phyloP scores from a whole-genome alignment of 805 yeast species.

The Metschnikowia gelsemii region DNA sequence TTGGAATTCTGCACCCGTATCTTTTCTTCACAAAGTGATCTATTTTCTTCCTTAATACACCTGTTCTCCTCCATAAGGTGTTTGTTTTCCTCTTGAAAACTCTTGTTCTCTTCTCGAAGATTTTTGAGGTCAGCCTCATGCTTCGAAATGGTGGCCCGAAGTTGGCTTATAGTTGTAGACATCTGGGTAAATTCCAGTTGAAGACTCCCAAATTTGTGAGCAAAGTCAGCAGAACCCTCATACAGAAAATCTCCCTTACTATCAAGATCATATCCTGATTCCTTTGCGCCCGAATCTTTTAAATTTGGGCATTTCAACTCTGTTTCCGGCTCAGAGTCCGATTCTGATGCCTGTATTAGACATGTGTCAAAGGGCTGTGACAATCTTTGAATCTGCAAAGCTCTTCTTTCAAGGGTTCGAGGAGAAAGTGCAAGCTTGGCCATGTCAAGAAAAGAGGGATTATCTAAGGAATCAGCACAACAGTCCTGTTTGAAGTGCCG shows the following conservation, averaged over 20 bases:
- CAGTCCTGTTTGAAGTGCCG: no score
- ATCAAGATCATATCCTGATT: no score
- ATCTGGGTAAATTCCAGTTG: constrained; percentile 3
- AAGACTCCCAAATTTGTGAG: background rate
- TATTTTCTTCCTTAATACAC: no score
- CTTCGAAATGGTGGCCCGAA: background rate
- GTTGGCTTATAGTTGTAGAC: constrained; percentile 5
- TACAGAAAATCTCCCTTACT: background rate
- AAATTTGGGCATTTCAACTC: background rate
- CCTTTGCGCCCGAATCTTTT: no score
- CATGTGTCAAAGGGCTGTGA: no score
- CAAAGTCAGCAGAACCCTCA: background rate
- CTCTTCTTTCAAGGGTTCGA: constrained; percentile 13
- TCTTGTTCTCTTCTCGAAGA: constrained; percentile 2
- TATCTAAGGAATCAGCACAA: no score
- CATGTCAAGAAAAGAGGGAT: no score
- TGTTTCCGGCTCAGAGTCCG: background rate
- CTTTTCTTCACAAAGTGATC: background rate
- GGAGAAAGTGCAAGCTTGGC: constrained; percentile 18
- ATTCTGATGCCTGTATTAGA: background rate
- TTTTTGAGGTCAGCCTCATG: background rate
- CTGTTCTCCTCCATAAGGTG: no score
- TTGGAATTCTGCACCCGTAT: background rate
- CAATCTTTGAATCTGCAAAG: background rate
- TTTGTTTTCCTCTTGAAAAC: constrained; percentile 1